A percentile compares a stretch with the other conserved stretches of the same genome.
Conservation (phyloP, 768 basidiomycete genomes). For the Lentinus tigrinus region DNA sequence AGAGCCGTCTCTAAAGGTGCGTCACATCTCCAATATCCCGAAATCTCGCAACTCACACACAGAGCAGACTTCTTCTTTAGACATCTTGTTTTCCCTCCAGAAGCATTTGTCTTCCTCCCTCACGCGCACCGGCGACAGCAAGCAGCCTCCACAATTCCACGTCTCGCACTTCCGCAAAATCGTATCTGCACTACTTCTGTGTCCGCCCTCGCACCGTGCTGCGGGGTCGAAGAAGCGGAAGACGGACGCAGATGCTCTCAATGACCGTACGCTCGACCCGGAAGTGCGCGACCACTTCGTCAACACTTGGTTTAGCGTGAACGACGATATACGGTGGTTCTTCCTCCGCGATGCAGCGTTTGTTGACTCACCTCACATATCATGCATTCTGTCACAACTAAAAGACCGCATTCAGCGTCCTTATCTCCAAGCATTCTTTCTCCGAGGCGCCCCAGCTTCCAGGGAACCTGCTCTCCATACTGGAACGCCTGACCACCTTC, state of each 20-base stretch:
- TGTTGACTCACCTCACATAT: conserved; percentile 21
- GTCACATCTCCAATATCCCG: neutral
- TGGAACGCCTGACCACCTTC: conserved; percentile 60
- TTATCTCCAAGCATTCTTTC: conserved; percentile 31
- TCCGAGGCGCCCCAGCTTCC: conserved; percentile 29
- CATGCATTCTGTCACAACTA: neutral
- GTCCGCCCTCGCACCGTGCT: conserved; percentile 48
- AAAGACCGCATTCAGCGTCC: conserved; percentile 25
- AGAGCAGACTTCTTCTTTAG: conserved; percentile 12
- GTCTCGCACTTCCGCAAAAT: conserved; percentile 66
- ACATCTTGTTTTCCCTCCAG: conserved; percentile 17
- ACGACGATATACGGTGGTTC: conserved; percentile 88
- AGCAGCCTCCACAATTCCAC: conserved; percentile 57
- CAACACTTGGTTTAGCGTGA: conserved; percentile 69
- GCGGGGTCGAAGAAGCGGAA: conserved; percentile 16
- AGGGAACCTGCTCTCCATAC: conserved; percentile 33
- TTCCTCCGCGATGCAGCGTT: conserved; percentile 81
- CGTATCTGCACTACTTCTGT: conserved; percentile 56
- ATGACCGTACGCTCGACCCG: conserved; percentile 43
- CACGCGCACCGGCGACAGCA: conserved; percentile 6
- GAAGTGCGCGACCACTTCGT: conserved; percentile 67
- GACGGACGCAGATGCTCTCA: conserved; percentile 15
- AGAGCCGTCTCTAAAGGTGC: conserved; percentile 71
- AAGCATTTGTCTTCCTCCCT: conserved; percentile 19
- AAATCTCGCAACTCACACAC: neutral